These are phyloP conservation scores for Cornus suecica DNA, from an alignment of 148 eudicot genomes.

Conservation along the genomic window DNA sequence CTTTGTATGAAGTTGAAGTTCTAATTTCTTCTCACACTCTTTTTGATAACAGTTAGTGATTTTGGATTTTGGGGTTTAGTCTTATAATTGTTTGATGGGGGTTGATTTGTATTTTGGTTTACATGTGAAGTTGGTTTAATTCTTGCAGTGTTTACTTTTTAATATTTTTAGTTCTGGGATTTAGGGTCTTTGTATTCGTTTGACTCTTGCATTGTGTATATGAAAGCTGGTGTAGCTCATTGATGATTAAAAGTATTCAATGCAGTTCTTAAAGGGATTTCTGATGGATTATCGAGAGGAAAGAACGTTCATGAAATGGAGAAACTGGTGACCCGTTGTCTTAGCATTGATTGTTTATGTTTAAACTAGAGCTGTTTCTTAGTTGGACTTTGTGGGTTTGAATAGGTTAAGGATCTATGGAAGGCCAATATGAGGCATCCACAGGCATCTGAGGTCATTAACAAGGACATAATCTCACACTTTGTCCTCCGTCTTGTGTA, in stretches of 20 bases:
- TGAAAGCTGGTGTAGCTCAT: not conserved
- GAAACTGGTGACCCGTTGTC: slow-evolving; percentile 40
- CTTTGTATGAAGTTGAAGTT: too few species aligned
- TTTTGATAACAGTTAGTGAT: too few species aligned
- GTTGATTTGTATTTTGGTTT: too few species aligned
- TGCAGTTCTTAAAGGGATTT: slow-evolving; percentile 76
- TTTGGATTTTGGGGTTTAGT: too few species aligned
- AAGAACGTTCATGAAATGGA: slow-evolving; percentile 74
- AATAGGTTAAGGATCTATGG: slow-evolving; percentile 62
- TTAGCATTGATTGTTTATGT: not conserved
- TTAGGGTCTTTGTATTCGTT: too few species aligned
- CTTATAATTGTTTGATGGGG: too few species aligned
- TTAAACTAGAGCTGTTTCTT: not conserved
- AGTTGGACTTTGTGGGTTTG: not conserved
- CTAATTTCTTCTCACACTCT: too few species aligned
- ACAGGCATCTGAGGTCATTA: slow-evolving; percentile 49
- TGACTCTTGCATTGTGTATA: not conserved
- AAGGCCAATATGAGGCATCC: slow-evolving; percentile 67
- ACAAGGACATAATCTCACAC: slow-evolving; percentile 92
- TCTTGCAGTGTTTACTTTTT: too few species aligned
- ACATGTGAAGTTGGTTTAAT: too few species aligned
- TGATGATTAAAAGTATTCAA: slow-evolving; percentile 4
- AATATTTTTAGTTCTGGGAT: not conserved
- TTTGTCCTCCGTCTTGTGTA: slow-evolving; percentile 91
- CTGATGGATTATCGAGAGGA: slow-evolving; percentile 90